Evolutionary conservation across 495 filamentous ascomycete genomes (phyloP).

Genomic region (Penicillium bialowiezense): DNA sequence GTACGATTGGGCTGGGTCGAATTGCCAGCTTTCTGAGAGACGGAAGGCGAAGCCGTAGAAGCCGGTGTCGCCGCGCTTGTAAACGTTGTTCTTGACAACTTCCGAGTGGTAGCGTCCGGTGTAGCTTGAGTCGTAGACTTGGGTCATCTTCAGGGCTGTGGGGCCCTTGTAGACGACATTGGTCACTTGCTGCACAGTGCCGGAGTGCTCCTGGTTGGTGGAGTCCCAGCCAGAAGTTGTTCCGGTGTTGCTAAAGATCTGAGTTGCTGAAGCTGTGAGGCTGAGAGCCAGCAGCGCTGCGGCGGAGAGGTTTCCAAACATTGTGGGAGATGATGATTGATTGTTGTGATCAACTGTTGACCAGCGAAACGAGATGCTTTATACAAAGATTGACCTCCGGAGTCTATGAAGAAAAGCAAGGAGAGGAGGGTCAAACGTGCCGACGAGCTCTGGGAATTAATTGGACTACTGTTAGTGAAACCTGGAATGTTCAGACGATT

Average conservation of each 20-base stretch:
- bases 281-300: background rate
- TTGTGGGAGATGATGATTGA: background rate
- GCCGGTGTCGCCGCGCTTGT: constrained; percentile 46
- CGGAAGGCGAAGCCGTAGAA: constrained; percentile 58
- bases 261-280: constrained; percentile 18
- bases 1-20: constrained; percentile 44
- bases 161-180: constrained; percentile 43
- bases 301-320: background rate
- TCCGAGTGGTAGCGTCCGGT: constrained; percentile 57
- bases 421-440: background rate
- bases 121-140: constrained; percentile 47
- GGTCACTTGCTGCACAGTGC: constrained; percentile 46
- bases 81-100: constrained; percentile 43
- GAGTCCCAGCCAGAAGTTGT: constrained; percentile 47
- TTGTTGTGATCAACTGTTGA: too few species aligned
- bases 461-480: background rate
- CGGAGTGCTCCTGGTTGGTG: constrained; percentile 40
- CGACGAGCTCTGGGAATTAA: background rate
- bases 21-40: constrained; percentile 49
- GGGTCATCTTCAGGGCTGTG: constrained; percentile 52
- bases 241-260: constrained; percentile 50
- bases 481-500: background rate
- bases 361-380: background rate
- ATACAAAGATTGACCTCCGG: background rate
- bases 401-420: background rate